Percentiles rank a stretch among this genome's conserved stretches.
Conservation (phyloP, 768 basidiomycete species). For the Tricholomella constricta region DNA sequence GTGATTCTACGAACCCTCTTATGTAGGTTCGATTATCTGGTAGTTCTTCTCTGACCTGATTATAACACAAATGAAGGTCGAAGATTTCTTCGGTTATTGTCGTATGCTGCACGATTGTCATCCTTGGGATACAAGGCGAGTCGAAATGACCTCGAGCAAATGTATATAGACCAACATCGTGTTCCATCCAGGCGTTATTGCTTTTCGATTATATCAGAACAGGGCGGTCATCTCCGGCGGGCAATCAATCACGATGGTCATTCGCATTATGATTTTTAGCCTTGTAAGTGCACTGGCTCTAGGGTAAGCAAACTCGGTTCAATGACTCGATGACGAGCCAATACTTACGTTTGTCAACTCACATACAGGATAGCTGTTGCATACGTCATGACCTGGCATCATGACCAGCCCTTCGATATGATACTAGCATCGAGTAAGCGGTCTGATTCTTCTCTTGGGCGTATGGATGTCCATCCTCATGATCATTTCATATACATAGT, state of each 20-base stretch:
- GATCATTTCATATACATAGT: constrained; percentile 14
- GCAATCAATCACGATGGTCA: constrained; percentile 24
- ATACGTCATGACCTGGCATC: constrained; percentile 22
- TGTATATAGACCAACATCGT: not conserved
- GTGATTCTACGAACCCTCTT: constrained; percentile 23
- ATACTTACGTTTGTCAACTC: not conserved
- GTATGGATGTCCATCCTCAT: too few relatives aligned
- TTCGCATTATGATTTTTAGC: constrained; percentile 32
- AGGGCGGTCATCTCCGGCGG: constrained; percentile 12
- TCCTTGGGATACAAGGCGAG: constrained; percentile 25
- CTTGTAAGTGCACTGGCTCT: constrained; percentile 27
- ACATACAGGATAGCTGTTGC: constrained; percentile 20
- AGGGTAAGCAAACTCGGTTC: constrained; percentile 17
- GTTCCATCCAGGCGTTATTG: constrained; percentile 22
- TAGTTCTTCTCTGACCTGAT: too few relatives aligned
- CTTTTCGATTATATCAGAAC: constrained; percentile 25
- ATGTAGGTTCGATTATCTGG: constrained; percentile 15
- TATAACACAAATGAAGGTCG: constrained; percentile 15
- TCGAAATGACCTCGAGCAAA: not conserved
- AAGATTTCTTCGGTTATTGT: constrained; percentile 29
- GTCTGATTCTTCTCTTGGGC: not conserved
- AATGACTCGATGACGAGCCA: not conserved
- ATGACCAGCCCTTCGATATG: constrained; percentile 25
- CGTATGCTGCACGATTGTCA: constrained; percentile 19
- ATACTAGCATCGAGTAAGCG: constrained; percentile 24